These are phyloP conservation scores for Calonectria multiphialidica DNA, from an alignment of 2,329 filamentous ascomycete genomes.

Conservation along the genomic window DNA sequence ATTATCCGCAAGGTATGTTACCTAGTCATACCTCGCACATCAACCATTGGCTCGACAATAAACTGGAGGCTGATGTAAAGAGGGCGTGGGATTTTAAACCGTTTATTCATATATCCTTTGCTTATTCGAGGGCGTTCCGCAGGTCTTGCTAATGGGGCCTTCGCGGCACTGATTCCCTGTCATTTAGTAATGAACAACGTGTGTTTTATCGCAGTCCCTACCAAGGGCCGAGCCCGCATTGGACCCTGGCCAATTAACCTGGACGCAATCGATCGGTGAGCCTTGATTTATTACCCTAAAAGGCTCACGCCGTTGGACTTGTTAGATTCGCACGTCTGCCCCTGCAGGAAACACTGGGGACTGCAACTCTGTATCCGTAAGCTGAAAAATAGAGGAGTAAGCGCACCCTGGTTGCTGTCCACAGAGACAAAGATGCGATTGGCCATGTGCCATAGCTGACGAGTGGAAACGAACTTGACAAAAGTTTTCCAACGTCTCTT, in stretches of 20 bases:
- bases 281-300: neutral
- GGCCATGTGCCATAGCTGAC: neutral
- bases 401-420: neutral
- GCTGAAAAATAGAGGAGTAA: neutral
- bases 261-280: neutral
- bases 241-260: neutral
- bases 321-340: neutral
- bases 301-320: neutral
- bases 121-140: neutral
- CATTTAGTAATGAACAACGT: neutral
- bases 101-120: neutral
- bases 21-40: neutral
- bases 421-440: neutral
- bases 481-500: neutral
- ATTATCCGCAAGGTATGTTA: neutral
- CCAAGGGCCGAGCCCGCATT: neutral
- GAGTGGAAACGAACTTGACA: neutral
- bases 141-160: neutral
- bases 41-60: neutral
- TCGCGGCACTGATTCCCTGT: neutral
- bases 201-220: neutral
- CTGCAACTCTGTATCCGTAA: neutral
- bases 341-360: slow-evolving; percentile 5
- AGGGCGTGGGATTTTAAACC: neutral
- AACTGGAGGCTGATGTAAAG: neutral